These are phyloP conservation scores for Cicer pinnatifidum DNA, from an alignment of 306 rosid genomes.

Conservation along the genomic window DNA sequence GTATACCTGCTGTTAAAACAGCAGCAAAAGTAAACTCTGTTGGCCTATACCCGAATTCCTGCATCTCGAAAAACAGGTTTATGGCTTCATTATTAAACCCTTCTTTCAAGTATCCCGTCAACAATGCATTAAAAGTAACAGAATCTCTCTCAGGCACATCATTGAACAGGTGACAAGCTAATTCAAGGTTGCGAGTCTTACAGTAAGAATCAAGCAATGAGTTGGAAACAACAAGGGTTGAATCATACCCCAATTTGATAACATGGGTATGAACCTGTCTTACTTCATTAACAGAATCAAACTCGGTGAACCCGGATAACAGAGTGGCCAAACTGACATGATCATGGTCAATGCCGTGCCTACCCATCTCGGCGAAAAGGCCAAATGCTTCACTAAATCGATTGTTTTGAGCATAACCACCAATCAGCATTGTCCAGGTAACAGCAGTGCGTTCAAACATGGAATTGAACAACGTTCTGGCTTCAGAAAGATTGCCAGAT, in stretches of 20 bases:
- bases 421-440: conserved; percentile 86
- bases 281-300: conserved; percentile 55
- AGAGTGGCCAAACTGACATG: conserved; percentile 76
- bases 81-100: conserved; percentile 67
- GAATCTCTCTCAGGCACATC: conserved; percentile 63
- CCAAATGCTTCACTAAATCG: conserved; percentile 59
- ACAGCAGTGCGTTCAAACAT: conserved; percentile 71
- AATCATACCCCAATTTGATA: conserved; percentile 64
- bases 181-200: conserved; percentile 58
- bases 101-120: conserved; percentile 74
- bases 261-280: conserved; percentile 69
- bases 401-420: conserved; percentile 61
- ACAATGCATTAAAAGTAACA: conserved; percentile 78
- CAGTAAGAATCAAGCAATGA: conserved; percentile 84
- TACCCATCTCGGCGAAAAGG: conserved; percentile 68
- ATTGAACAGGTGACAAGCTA: conserved; percentile 63
- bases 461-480: conserved; percentile 67
- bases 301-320: conserved; percentile 68
- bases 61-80: conserved; percentile 68
- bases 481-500: conserved; percentile 63
- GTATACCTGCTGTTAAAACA: conserved; percentile 63
- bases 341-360: conserved; percentile 63
- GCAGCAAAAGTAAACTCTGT: conserved; percentile 89
- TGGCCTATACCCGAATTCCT: conserved; percentile 57
- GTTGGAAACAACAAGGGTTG: conserved; percentile 73